phyloP scores from a whole-genome alignment of 1,139 yeast genomes.

The Yamadazyma blattariae region DNA sequence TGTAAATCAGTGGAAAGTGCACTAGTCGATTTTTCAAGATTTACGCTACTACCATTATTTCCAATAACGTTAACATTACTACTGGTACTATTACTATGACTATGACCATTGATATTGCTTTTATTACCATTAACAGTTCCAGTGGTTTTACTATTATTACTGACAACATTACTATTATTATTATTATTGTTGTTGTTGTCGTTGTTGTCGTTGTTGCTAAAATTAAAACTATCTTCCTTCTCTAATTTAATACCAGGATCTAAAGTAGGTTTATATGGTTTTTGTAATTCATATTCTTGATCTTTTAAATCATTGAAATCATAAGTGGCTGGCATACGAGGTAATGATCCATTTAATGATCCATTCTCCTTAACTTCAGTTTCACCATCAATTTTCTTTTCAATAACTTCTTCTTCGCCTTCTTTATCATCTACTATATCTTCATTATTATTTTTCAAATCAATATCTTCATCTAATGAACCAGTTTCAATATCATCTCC shows the following conservation, averaged over 20 bases:
- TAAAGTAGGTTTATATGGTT: constrained; percentile 23
- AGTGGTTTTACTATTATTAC: background rate
- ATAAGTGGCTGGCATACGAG: constrained; percentile 60
- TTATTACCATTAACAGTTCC: background rate
- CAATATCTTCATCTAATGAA: constrained; percentile 1
- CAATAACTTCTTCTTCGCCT: background rate
- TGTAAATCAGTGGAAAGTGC: constrained; percentile 11
- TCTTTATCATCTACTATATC: background rate
- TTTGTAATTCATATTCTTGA: constrained; percentile 13
- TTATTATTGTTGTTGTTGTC: no score
- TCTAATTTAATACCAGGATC: constrained; percentile 35
- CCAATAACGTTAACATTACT: no score
- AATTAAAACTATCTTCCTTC: constrained; percentile 10
- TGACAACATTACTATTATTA: background rate
- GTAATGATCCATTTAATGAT: constrained; percentile 33
- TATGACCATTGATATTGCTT: no score
- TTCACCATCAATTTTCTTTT: no score
- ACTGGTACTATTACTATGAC: no score
- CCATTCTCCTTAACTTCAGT: no score
- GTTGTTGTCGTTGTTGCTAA: background rate
- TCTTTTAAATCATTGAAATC: constrained; percentile 52
- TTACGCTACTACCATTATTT: no score
- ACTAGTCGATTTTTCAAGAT: background rate
- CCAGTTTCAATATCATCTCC: constrained; percentile 7
- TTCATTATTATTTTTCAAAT: background rate